Base-by-base conservation (phyloP, 139 green algal species). In the Haematococcus sp. region DNA sequence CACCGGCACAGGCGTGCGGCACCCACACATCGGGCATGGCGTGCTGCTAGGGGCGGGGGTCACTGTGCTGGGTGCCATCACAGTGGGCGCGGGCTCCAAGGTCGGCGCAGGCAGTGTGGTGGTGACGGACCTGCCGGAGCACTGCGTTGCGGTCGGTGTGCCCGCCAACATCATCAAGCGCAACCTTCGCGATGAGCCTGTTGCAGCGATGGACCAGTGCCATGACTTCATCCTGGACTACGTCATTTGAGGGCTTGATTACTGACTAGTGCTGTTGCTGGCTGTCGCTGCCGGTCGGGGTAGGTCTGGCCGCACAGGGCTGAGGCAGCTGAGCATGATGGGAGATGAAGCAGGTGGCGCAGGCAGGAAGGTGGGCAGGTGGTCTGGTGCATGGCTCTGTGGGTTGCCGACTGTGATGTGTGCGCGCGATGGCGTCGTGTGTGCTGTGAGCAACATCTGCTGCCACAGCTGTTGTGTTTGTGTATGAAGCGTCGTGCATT, bases 131-230 rank as follows among this genome's bases (percentile, higher is more conserved):
- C 75, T 98, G 44, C 91, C 91, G 0, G 70, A 75, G 35, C 85
- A 96, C 66, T 88, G 84, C n/a, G 92, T 98, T 54, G 91, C 93
- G 33, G 93, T 98, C 43, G 93, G 93, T 1, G 88, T 98, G 73
- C 93, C 93, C 25, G 92, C 93, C 1, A 68, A 69, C 3, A 87
- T 97, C 40, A 86, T 98, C 65, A 91, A 91, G 63, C 70, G 79
- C 33, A 66, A 85, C 34, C 55, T 85, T 27, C 74, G 64, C 17
- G 72, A 78, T 27, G 87, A 94, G 81, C 93, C 93, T 0, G 86
- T 80, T 7, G 72, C 74, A 16, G 81, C 89, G 44, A 97, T 97
- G 93, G 88, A 96, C 81, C 91, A 94, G 83, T 84, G 78, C 35
- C 31, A 77, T 17, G 89, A 91, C 59, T 91, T 88, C 43, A 84